Percentiles rank a stretch among this genome's conserved stretches.
phyloP scores from a whole-genome alignment of 1,284 basidiomycete genomes.

The Ustilago vetiveriae region DNA sequence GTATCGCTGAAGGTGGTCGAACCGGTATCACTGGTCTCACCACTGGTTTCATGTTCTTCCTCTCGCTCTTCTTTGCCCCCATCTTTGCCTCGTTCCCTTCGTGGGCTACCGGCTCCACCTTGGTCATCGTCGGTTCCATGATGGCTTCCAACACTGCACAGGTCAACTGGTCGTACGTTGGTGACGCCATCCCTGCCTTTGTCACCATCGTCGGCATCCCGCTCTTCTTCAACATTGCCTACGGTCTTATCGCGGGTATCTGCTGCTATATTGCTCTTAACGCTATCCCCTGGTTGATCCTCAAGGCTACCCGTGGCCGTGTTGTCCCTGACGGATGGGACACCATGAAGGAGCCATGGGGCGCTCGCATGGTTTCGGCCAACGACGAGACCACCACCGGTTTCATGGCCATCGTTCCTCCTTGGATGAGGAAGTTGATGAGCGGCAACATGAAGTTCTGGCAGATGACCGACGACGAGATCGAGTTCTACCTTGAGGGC shows the following conservation, averaged over 20 bases:
- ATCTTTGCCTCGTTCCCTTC: slow-evolving; percentile 86
- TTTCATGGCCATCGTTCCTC: slow-evolving; percentile 56
- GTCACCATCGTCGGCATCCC: slow-evolving; percentile 51
- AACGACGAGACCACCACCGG: slow-evolving; percentile 45
- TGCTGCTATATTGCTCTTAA: slow-evolving; percentile 79
- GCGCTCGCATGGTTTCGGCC: slow-evolving; percentile 36
- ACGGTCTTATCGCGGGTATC: slow-evolving; percentile 85
- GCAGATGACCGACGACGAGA: slow-evolving; percentile 61
- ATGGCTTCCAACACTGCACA: slow-evolving; percentile 88
- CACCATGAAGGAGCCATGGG: slow-evolving; percentile 64
- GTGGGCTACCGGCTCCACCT: slow-evolving; percentile 87
- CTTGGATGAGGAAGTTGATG: slow-evolving; percentile 61
- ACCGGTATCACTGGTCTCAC: slow-evolving; percentile 83
- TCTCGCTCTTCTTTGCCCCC: slow-evolving; percentile 87
- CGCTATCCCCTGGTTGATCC: slow-evolving; percentile 73
- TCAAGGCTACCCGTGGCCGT: slow-evolving; percentile 74
- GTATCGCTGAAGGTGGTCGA: slow-evolving; percentile 79
- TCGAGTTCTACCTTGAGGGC: slow-evolving; percentile 60
- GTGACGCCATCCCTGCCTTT: slow-evolving; percentile 77
- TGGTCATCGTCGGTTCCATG: slow-evolving; percentile 85
- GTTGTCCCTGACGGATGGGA: slow-evolving; percentile 74
- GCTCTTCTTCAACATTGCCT: slow-evolving; percentile 76
- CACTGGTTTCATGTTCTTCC: slow-evolving; percentile 81
- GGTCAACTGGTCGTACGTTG: slow-evolving; percentile 86
- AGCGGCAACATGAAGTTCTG: slow-evolving; percentile 61